Evolutionary conservation across 345 rosid species (phyloP).

Genomic region (Combretum micranthum): DNA sequence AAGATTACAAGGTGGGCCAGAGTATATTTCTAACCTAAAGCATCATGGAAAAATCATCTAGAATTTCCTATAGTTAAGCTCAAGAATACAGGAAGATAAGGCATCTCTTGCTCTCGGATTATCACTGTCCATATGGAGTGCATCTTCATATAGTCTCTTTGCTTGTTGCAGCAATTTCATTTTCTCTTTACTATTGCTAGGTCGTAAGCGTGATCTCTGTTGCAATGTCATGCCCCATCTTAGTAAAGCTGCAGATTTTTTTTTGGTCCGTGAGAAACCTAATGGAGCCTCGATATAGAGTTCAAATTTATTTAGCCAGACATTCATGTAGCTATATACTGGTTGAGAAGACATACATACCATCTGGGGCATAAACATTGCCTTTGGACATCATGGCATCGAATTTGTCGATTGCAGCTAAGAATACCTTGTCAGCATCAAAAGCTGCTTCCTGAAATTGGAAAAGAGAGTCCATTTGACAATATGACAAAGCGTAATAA

Average conservation of each 20-base stretch:
- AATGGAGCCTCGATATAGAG: no score
- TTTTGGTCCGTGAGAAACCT: no score
- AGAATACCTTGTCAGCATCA: constrained; percentile 67
- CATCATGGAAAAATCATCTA: not conserved
- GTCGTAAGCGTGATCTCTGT: constrained; percentile 57
- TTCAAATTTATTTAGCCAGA: no score
- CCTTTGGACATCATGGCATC: constrained; percentile 65
- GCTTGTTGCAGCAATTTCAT: constrained; percentile 57
- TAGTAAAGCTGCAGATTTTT: constrained; percentile 41
- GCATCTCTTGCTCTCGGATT: constrained; percentile 49
- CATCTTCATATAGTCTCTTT: constrained; percentile 58
- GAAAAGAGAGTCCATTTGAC: not conserved
- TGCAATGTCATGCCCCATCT: constrained; percentile 68
- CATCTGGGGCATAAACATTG: constrained; percentile 55
- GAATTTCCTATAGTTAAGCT: constrained; percentile 31
- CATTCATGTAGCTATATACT: no score
- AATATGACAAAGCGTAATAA: no score
- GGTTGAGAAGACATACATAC: constrained; percentile 15
- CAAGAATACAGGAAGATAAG: constrained; percentile 42
- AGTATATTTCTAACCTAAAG: not conserved
- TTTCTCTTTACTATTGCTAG: constrained; percentile 44
- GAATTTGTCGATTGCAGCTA: constrained; percentile 71
- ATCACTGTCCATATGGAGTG: constrained; percentile 47
- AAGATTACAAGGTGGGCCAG: no score
- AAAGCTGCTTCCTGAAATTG: constrained; percentile 53